Percentiles rank a stretch among this genome's conserved stretches.
These are phyloP conservation scores for Puccinia hordei DNA, from an alignment of 1,284 basidiomycete species.

Conservation along the genomic window DNA sequence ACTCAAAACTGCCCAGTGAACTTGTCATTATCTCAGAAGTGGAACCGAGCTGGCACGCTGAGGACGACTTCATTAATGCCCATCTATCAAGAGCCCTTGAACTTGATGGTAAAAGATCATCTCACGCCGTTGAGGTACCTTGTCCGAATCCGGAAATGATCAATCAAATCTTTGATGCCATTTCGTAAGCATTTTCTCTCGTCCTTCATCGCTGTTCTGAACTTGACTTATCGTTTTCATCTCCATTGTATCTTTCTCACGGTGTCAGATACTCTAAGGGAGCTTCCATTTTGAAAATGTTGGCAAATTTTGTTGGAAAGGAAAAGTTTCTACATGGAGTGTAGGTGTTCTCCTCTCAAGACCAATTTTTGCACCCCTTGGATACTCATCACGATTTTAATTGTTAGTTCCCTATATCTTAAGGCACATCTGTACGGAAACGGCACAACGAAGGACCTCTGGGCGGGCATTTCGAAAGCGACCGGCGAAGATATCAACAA, in stretches of 20 bases:
- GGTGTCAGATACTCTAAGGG: slow-evolving; percentile 54
- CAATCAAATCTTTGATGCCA: slow-evolving; percentile 80
- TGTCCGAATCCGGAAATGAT: slow-evolving; percentile 84
- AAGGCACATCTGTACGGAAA: slow-evolving; percentile 81
- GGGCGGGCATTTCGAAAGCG: slow-evolving; percentile 80
- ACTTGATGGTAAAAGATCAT: slow-evolving; percentile 85
- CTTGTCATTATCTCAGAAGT: slow-evolving; percentile 53
- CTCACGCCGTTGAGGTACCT: slow-evolving; percentile 91
- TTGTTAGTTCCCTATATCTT: slow-evolving; percentile 72
- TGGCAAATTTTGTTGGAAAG: slow-evolving; percentile 83
- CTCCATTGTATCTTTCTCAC: neutral
- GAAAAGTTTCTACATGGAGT: slow-evolving; percentile 65
- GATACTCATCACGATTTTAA: neutral
- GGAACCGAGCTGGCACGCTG: slow-evolving; percentile 65
- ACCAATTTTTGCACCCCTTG: neutral
- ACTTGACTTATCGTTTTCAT: slow-evolving; percentile 63
- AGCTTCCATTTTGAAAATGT: slow-evolving; percentile 80
- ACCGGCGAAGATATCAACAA: slow-evolving; percentile 75
- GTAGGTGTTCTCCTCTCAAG: slow-evolving; percentile 31
- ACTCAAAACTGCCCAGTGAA: slow-evolving; percentile 20
- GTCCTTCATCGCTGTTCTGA: slow-evolving; percentile 68
- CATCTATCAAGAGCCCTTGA: slow-evolving; percentile 68
- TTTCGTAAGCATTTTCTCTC: slow-evolving; percentile 61
- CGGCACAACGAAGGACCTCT: slow-evolving; percentile 82
- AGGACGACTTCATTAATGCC: slow-evolving; percentile 64